phyloP scores from a whole-genome alignment of 2,329 filamentous ascomycete genomes.

The Claviceps quebecensis region DNA sequence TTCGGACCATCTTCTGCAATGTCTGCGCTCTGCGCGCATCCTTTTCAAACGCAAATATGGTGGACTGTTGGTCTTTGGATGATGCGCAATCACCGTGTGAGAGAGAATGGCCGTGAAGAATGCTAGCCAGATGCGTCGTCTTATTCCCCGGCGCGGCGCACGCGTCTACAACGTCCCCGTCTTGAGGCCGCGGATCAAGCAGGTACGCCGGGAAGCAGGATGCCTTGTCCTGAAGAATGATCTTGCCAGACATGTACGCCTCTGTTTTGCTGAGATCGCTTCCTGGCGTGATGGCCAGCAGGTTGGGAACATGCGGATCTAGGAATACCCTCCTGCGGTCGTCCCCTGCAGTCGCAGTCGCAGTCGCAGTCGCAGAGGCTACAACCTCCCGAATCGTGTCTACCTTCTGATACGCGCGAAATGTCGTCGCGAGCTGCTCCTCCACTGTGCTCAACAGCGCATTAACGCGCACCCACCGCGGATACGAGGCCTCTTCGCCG shows the following conservation, averaged over 20 bases:
- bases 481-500: constrained; percentile 45
- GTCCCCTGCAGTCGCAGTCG: no score
- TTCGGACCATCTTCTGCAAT: constrained; percentile 69
- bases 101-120: constrained; percentile 37
- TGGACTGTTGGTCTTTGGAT: background rate
- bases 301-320: constrained; percentile 71
- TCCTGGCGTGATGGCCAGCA: constrained; percentile 63
- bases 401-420: constrained; percentile 47
- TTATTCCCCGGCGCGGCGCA: constrained; percentile 96
- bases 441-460: constrained; percentile 57
- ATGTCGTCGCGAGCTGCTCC: constrained; percentile 61
- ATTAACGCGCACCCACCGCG: constrained; percentile 89
- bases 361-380: background rate
- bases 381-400: constrained; percentile 43
- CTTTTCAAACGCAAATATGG: constrained; percentile 69
- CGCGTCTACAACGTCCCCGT: constrained; percentile 76
- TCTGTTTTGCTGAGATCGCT: constrained; percentile 58
- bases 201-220: constrained; percentile 93
- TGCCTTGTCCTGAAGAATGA: constrained; percentile 92
- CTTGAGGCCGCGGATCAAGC: constrained; percentile 50
- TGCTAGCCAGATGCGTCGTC: constrained; percentile 79
- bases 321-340: constrained; percentile 34
- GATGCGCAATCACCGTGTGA: no score
- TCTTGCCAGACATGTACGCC: constrained; percentile 60
- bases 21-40: constrained; percentile 58